Conservation (phyloP, 805 yeast species). For the Lipomyces sp. region DNA sequence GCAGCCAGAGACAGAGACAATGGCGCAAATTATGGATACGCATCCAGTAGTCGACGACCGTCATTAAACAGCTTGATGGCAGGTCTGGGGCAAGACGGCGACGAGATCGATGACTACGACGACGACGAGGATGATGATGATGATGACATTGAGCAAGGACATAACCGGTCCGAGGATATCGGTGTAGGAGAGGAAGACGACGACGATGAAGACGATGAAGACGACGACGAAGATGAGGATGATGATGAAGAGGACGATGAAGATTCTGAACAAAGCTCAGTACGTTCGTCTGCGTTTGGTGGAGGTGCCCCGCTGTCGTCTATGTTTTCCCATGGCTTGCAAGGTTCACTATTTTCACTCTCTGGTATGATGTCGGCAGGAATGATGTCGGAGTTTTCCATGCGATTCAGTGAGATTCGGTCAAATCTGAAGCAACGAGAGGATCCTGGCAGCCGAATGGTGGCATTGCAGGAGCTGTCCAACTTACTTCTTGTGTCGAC, state of each 20-base stretch:
- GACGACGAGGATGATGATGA: slow-evolving; percentile 30
- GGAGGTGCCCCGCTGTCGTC: slow-evolving; percentile 20
- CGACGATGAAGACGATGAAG: slow-evolving; percentile 41
- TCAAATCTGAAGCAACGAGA: slow-evolving; percentile 40
- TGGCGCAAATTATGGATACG: not conserved
- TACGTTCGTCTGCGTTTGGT: slow-evolving; percentile 34
- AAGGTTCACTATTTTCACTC: slow-evolving; percentile 33
- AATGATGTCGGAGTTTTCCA: slow-evolving; percentile 42
- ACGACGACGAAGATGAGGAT: slow-evolving; percentile 43
- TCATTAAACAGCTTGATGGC: slow-evolving; percentile 17
- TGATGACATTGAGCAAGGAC: slow-evolving; percentile 25
- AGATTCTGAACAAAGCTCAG: slow-evolving; percentile 27
- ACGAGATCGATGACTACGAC: slow-evolving; percentile 27
- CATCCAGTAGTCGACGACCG: not conserved
- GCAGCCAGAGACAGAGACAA: slow-evolving; percentile 7
- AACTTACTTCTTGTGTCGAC: slow-evolving; percentile 44
- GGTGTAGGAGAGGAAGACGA: slow-evolving; percentile 25
- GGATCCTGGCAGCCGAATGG: slow-evolving; percentile 43
- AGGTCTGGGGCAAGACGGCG: slow-evolving; percentile 25
- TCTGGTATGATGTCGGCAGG: slow-evolving; percentile 39
- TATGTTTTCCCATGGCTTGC: slow-evolving; percentile 32
- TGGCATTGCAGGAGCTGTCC: slow-evolving; percentile 45
- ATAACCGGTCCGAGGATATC: slow-evolving; percentile 10
- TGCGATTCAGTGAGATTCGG: slow-evolving; percentile 38
- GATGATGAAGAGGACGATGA: slow-evolving; percentile 40